Evolutionary conservation across 129 eudicot species (phyloP).

Genomic region (Glebionis coronaria): DNA sequence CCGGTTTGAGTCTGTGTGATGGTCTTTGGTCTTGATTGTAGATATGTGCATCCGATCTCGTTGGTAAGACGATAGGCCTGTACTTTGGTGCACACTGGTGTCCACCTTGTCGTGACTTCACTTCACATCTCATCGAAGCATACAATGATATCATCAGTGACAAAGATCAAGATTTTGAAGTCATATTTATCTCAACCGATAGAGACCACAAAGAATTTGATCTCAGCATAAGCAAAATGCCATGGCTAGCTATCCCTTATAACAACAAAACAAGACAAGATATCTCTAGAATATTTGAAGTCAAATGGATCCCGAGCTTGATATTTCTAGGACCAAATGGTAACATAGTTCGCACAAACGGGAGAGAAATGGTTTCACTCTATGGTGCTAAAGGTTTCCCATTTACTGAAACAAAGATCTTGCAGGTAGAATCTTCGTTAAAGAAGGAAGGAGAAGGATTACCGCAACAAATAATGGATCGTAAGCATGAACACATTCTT

Average conservation of each 20-base stretch:
- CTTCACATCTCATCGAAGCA: constrained; percentile 38
- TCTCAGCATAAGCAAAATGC: constrained; percentile 45
- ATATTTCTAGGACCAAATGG: constrained; percentile 47
- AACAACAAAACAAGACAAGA: constrained; percentile 39
- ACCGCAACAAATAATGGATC: constrained; percentile 35
- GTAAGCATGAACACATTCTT: constrained; percentile 47
- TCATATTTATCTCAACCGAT: constrained; percentile 46
- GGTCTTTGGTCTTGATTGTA: constrained; percentile 17
- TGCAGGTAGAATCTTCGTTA: constrained; percentile 31
- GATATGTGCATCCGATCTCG: constrained; percentile 37
- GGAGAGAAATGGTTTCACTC: constrained; percentile 34
- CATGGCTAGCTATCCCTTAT: constrained; percentile 56
- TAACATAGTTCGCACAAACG: constrained; percentile 34
- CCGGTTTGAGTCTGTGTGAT: not conserved
- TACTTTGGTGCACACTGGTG: constrained; percentile 58
- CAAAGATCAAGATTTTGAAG: constrained; percentile 38
- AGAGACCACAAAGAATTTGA: constrained; percentile 41
- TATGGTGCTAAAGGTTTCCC: constrained; percentile 53
- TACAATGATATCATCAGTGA: constrained; percentile 33
- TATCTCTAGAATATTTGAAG: constrained; percentile 40
- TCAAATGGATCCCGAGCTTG: constrained; percentile 48
- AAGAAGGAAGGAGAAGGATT: constrained; percentile 40
- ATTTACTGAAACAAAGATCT: constrained; percentile 38
- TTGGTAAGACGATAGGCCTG: constrained; percentile 49
- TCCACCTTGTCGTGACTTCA: constrained; percentile 51